Base-by-base conservation (phyloP, 306 rosid species). In the Cicer arietinum region DNA sequence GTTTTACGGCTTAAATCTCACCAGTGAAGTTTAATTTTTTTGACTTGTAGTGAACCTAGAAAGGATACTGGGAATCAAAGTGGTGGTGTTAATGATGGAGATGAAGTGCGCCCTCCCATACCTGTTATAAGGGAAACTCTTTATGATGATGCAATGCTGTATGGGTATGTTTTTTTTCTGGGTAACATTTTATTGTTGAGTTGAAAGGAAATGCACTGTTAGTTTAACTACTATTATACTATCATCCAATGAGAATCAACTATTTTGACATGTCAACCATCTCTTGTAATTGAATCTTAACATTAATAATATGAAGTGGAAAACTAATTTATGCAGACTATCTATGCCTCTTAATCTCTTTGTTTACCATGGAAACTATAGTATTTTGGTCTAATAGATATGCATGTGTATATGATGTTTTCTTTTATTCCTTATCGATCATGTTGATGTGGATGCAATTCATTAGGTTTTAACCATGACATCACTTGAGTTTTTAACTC, bases 121-220 rank as follows among this genome's bases (percentile, higher is more conserved):
- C 99, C 99, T 57, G 99, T 95, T 39, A 86, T 85, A 61, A 88
- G 99, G 84, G 98, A 92, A 77, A 92, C 96, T 51, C 99, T 95
- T 35, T 95, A 95, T 80, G 98, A 95, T 8, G 89, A 92, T 83
- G 74, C 86, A 8, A 71, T 90, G 72, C 52, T 86, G 18, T 90
- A 75, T 79, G 94, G 92, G 97, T 94, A 90, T 84, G 88, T 59
- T 76, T 84, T 74, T 1, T 37, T 64, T 44, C 64, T 16, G 1
- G 25, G 25, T 22, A 25, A 6, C 17, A 51, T n/a, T 43, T 30
- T 30, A 30, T 30, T 30, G 37, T 30, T 30, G 37, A 30, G 37
- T 30, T 30, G 37, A 30, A 30, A 4, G 37, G 37, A 30, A 30
- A 30, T 30, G 5, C 37, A 30, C 37, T 30, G 37, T 30, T 30